Base-by-base conservation (phyloP, 106 monocot species). In the Ottelia alismoides region DNA sequence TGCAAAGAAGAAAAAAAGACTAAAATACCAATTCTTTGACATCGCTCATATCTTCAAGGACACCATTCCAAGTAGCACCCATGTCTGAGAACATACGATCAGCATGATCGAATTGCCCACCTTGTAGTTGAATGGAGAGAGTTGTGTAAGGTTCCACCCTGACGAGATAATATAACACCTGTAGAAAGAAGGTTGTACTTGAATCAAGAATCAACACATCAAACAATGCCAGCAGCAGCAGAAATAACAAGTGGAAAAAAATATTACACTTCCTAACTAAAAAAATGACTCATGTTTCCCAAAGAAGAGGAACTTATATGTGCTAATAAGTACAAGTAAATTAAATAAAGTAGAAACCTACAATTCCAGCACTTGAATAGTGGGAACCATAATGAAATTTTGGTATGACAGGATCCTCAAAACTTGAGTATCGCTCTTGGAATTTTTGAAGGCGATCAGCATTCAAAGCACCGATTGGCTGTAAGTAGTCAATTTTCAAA, bases 361-460 rank as follows among this genome's bases (percentile, higher is more conserved):
- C 98, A 53, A 82, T 86, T 76, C 72, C 79, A 31, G 80, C 90
- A 71, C 76, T 98, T 65, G 98, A 98, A 67, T 98, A 98, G 65
- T 98, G 98, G 27, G 98, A 90, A 47, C 85, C 82, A 74, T 98
- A 98, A 58, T 98, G 85, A 47, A 98, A 98, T 62, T 98, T 98
- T 57, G 89, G 98, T 49, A 90, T 98, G 51, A 77, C 21, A 59
- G 85, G 85, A 73, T 90, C 90, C 61, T 98, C 90, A 82, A 86
- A 90, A 60, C 60, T 90, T 19, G 82, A 76, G 56, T 98, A 90
- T 35, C 82, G 65, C 66, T 98, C 98, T 66, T 80, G 74, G 68
- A 85, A 85, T 74, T 90, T 90, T 70, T 70, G 79, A 75, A 98
- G 72, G 44, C 98, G 65, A 5, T 90, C 90, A 60, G 63, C 78